Percentiles rank a stretch among this genome's conserved stretches.
Evolutionary conservation across 75 land plant species (phyloP).

Genomic region (Picea sitchensis): DNA sequence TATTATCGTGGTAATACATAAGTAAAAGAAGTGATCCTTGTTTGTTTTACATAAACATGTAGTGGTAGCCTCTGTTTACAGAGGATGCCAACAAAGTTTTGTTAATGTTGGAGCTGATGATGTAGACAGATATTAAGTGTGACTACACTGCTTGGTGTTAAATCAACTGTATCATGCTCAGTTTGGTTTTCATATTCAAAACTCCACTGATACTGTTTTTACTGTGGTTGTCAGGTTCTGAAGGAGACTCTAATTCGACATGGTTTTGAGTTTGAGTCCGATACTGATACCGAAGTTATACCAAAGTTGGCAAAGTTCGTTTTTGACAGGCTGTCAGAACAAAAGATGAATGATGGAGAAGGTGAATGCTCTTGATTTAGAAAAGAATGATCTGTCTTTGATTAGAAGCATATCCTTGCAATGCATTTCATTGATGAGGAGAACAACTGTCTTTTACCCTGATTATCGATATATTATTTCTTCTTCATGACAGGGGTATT

Average conservation of each 20-base stretch:
- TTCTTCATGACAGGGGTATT: no score
- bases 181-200: background rate
- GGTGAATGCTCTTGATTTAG: constrained; percentile 2
- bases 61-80: background rate
- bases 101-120: background rate
- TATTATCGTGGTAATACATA: no score
- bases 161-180: background rate
- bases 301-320: constrained; percentile 46
- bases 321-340: constrained; percentile 22
- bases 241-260: constrained; percentile 41
- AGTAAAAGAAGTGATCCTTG: background rate
- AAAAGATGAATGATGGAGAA: constrained; percentile 13
- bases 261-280: constrained; percentile 41
- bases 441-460: no score
- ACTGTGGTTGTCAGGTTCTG: constrained; percentile 21
- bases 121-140: background rate
- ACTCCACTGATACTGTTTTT: background rate
- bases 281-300: constrained; percentile 44
- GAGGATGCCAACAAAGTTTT: background rate
- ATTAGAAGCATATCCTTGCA: background rate
- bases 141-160: background rate
- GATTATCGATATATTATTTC: no score
- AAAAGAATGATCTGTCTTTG: background rate
- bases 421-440: no score
- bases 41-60: background rate